Conservation (phyloP, 2,329 filamentous ascomycete species). For the Apiospora phragmitis region DNA sequence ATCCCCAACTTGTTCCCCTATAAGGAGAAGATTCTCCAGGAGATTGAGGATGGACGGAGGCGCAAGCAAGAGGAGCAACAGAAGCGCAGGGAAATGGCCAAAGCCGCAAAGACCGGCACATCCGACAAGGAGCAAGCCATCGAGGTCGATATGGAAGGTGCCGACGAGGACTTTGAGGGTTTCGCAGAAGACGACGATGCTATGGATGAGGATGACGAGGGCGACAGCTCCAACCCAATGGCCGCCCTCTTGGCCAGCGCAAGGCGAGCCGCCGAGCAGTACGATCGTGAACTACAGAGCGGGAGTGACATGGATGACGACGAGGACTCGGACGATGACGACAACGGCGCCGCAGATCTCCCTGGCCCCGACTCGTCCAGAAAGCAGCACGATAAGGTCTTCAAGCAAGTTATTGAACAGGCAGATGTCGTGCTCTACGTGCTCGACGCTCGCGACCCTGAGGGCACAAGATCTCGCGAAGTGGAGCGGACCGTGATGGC, state of each 20-base stretch:
- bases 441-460: slow-evolving; percentile 86
- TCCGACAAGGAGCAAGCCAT: slow-evolving; percentile 46
- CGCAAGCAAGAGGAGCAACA: slow-evolving; percentile 78
- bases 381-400: slow-evolving; percentile 91
- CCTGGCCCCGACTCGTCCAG: slow-evolving; percentile 65
- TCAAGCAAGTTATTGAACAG: slow-evolving; percentile 87
- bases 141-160: slow-evolving; percentile 44
- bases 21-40: slow-evolving; percentile 91
- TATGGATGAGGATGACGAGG: slow-evolving; percentile 58
- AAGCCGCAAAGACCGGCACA: slow-evolving; percentile 54
- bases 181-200: slow-evolving; percentile 48
- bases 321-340: slow-evolving; percentile 40
- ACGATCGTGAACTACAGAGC: slow-evolving; percentile 64
- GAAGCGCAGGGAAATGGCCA: slow-evolving; percentile 70
- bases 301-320: slow-evolving; percentile 62
- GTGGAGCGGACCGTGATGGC: slow-evolving; percentile 91
- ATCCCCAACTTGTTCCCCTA: slow-evolving; percentile 97
- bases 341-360: slow-evolving; percentile 49
- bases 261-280: slow-evolving; percentile 73
- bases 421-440: slow-evolving; percentile 93
- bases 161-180: slow-evolving; percentile 45
- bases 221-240: slow-evolving; percentile 81
- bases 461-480: slow-evolving; percentile 86
- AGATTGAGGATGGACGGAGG: slow-evolving; percentile 87
- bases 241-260: slow-evolving; percentile 87